Conservation (phyloP, 2,329 filamentous ascomycete species). For the Pseudogymnoascus sp. region DNA sequence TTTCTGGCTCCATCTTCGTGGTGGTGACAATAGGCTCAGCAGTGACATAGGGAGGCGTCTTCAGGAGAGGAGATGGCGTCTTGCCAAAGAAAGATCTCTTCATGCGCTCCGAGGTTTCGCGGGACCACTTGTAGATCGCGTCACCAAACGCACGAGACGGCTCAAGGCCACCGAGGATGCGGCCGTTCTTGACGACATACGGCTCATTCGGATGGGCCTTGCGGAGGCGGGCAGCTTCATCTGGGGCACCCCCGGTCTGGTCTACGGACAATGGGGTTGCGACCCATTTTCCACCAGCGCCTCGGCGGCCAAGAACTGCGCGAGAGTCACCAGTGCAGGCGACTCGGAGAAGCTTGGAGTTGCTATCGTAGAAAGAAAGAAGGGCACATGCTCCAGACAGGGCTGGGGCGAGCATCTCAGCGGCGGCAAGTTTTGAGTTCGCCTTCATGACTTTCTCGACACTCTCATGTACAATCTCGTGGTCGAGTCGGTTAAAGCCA, state of each 20-base stretch:
- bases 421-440: constrained; percentile 81
- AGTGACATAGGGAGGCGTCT: constrained; percentile 93
- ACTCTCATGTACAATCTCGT: constrained; percentile 91
- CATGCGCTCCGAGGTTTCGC: constrained; percentile 73
- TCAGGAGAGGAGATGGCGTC: constrained; percentile 64
- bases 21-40: constrained; percentile 92
- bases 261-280: constrained; percentile 85
- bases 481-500: constrained; percentile 78
- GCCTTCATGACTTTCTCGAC: constrained; percentile 85
- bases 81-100: constrained; percentile 83
- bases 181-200: constrained; percentile 77
- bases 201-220: constrained; percentile 84
- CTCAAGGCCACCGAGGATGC: constrained; percentile 85
- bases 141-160: constrained; percentile 93
- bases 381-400: constrained; percentile 95
- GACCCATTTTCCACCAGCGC: constrained; percentile 77
- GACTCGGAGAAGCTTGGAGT: constrained; percentile 78
- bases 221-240: constrained; percentile 74
- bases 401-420: constrained; percentile 84
- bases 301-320: constrained; percentile 78
- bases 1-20: constrained; percentile 79
- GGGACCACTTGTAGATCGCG: constrained; percentile 92
- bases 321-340: constrained; percentile 96
- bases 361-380: constrained; percentile 90
- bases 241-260: constrained; percentile 83